Percentiles rank a stretch among this genome's conserved stretches.
These are phyloP conservation scores for Mallotus japonicus DNA, from an alignment of 441 rosid species.

Conservation along the genomic window DNA sequence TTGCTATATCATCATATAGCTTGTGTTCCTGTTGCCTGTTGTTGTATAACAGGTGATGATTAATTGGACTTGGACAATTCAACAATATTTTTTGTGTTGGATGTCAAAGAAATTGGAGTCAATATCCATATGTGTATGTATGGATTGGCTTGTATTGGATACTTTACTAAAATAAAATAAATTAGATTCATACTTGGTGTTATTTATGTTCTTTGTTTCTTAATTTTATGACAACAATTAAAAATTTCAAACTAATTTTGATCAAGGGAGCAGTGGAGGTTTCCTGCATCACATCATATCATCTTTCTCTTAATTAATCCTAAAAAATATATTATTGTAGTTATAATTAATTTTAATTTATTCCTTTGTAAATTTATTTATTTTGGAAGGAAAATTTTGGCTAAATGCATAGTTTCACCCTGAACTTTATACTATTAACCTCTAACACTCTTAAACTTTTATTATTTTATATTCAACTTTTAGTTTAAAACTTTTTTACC, in stretches of 20 bases:
- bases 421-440: too few species aligned
- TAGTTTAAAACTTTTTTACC: too few species aligned
- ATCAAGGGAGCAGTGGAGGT: background rate
- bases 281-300: background rate
- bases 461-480: too few species aligned
- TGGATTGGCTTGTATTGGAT: too few species aligned
- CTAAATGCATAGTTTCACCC: too few species aligned
- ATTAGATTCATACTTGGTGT: background rate
- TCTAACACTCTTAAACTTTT: too few species aligned
- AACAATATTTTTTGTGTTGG: constrained; percentile 4
- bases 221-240: background rate
- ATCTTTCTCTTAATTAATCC: background rate
- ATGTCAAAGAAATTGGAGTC: background rate
- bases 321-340: background rate
- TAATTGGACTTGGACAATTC: background rate
- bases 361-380: too few species aligned
- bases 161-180: background rate
- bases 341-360: too few species aligned
- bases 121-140: background rate
- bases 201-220: background rate
- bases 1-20: background rate
- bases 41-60: too few species aligned
- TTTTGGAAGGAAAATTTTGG: too few species aligned
- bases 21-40: too few species aligned
- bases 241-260: too few species aligned